Evolutionary conservation across 495 filamentous ascomycete species (phyloP), one percentile per base, ranked within the genome.

Genomic region (Aspergillus funiculosus): DNA sequence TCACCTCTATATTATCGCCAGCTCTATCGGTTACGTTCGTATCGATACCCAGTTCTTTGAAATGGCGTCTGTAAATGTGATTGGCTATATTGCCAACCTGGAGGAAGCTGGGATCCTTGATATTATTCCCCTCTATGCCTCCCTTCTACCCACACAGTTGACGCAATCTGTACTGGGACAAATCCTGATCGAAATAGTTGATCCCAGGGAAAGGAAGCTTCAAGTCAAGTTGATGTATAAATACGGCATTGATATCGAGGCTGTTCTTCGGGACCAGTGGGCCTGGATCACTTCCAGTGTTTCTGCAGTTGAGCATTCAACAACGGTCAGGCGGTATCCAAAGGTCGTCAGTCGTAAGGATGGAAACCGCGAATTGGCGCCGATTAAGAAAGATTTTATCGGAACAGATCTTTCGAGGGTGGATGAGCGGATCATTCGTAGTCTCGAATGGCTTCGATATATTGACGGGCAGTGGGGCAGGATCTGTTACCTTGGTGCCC

Each of bases 61-160:
- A 8, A 53, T 45, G 0, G 60, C 62, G 3, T 68, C 68, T 1
- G 46, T 71, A 7, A 74, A 92, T 48, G 74, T 86, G 1, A 61
- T 69, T 37, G 82, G 78, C 11, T 96, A 97, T 58, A 82, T 94
- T 45, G 79, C 86, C 50, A 82, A 83, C 46, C 73, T 97, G 9
- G 76, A 83, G 20, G 65, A 82, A 26, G 74, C 76, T 22, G 77
- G 80, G 7, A 74, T 92, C 35, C 76, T 82, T 31, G 79, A 88
- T 36, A 63, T 90, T 29, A 81, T 94, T 40, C 90, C 91, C 3
- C 70, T 91, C 2, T 99, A 99, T 64, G 89, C 85, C 27, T 83
- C 87, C 19, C 80, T 85, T 52, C 71, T 98, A 2, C 75, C 77
- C 5, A 64, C 60, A 0, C 45, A 63, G n/a, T 64, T 68, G 56